phyloP scores from a whole-genome alignment of 192 early-diverging fungal genomes.

The Backusella luteola region DNA sequence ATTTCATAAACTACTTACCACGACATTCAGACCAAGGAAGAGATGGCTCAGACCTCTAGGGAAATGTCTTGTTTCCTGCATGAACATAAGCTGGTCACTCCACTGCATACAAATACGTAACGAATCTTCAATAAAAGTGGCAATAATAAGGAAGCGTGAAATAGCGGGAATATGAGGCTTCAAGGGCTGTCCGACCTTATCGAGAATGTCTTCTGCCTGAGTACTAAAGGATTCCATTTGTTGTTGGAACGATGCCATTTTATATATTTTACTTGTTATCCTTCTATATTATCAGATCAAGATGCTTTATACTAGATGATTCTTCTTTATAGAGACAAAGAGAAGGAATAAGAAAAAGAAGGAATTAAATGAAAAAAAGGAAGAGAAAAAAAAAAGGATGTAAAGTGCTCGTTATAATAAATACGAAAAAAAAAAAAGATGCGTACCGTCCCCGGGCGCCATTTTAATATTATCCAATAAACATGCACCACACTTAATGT shows the following conservation, averaged over 20 bases:
- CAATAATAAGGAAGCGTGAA: slow-evolving; percentile 92
- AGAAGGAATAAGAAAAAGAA: background rate
- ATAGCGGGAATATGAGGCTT: slow-evolving; percentile 92
- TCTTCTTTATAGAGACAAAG: background rate
- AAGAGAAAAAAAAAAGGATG: background rate
- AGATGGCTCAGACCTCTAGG: slow-evolving; percentile 79
- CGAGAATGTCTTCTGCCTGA: slow-evolving; percentile 76
- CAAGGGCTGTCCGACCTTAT: slow-evolving; percentile 70
- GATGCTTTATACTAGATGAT: background rate
- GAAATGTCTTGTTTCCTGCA: slow-evolving; percentile 80
- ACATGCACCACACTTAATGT: slow-evolving; percentile 1
- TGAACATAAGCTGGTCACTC: slow-evolving; percentile 83
- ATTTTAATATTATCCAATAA: slow-evolving; percentile 17
- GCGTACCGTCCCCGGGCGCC: background rate
- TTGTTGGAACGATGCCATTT: slow-evolving; percentile 30
- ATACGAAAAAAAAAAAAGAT: slow-evolving; percentile 4
- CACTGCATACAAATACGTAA: slow-evolving; percentile 88
- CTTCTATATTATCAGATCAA: background rate
- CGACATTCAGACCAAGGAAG: slow-evolving; percentile 82
- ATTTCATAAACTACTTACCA: slow-evolving; percentile 42
- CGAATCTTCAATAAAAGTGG: slow-evolving; percentile 94
- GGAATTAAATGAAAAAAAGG: background rate
- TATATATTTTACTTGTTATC: background rate
- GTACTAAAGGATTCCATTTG: slow-evolving; percentile 47
- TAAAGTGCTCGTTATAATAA: background rate